Conservation (phyloP, 1,284 basidiomycete genomes). For the Moniliella sp. region DNA sequence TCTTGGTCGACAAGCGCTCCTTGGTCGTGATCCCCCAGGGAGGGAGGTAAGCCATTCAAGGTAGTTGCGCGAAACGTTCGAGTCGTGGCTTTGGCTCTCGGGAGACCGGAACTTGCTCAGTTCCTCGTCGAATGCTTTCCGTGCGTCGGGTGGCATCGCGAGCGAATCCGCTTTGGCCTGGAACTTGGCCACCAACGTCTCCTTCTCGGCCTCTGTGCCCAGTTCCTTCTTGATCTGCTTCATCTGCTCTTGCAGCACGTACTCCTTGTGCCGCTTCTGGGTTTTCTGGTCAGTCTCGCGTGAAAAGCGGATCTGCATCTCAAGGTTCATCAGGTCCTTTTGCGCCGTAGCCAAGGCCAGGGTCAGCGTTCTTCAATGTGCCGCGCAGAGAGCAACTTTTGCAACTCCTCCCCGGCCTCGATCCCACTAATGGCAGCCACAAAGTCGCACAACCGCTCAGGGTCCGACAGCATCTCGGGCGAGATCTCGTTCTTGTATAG, state of each 20-base stretch:
- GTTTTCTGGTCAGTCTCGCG: conserved; percentile 90
- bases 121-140: conserved; percentile 94
- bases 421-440: conserved; percentile 85
- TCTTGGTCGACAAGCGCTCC: conserved; percentile 74
- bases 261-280: conserved; percentile 85
- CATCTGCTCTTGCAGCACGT: conserved; percentile 93
- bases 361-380: conserved; percentile 70
- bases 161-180: conserved; percentile 59
- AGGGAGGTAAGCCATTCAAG: conserved; percentile 45
- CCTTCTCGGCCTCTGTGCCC: conserved; percentile 86
- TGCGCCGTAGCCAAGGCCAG: conserved; percentile 83
- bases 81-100: conserved; percentile 66
- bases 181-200: conserved; percentile 89
- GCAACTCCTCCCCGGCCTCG: conserved; percentile 69
- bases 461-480: conserved; percentile 93
- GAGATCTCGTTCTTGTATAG: conserved; percentile 81
- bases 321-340: conserved; percentile 39
- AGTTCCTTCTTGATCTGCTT: conserved; percentile 98
- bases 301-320: conserved; percentile 64
- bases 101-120: conserved; percentile 71
- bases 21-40: conserved; percentile 88
- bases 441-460: conserved; percentile 91
- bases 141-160: conserved; percentile 76
- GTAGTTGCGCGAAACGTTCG: conserved; percentile 48
- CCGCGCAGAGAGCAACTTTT: conserved; percentile 73